A percentile compares a stretch with the other conserved stretches of the same genome.
Conservation (phyloP, 2,329 filamentous ascomycete genomes). For the Ceratocystis cacaofunesta region DNA sequence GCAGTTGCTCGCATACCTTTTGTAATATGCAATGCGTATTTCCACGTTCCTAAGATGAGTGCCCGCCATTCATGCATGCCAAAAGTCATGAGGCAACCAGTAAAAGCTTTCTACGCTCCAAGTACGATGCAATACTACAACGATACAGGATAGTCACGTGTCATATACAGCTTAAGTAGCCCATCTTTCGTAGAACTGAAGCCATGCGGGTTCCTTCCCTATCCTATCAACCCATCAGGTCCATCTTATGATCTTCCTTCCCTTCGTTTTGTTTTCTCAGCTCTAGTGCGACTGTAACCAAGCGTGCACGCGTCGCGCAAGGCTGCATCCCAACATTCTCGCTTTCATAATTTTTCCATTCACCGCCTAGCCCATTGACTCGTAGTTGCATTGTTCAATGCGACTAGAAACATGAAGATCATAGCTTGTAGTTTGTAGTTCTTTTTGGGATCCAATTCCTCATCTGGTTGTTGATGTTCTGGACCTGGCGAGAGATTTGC, state of each 20-base stretch:
- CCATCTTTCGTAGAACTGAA: neutral
- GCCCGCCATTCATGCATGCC: neutral
- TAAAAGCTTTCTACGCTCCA: too few species aligned
- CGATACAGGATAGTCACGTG: neutral
- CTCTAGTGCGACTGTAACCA: neutral
- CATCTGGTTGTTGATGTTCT: neutral
- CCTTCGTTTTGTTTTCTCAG: neutral
- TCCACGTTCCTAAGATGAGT: neutral
- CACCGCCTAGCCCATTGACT: neutral
- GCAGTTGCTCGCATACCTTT: neutral
- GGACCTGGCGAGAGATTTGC: neutral
- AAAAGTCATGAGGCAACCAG: neutral
- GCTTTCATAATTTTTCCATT: neutral
- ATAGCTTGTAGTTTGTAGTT: neutral
- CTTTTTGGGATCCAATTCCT: neutral
- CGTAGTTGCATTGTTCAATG: neutral
- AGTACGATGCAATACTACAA: neutral
- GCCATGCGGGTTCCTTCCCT: neutral
- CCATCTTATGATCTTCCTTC: neutral
- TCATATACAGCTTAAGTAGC: neutral
- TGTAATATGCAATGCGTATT: neutral
- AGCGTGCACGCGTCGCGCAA: neutral
- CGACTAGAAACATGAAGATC: constrained; percentile 3
- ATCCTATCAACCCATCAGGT: neutral
- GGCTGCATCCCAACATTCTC: too few species aligned